Evolutionary conservation across 768 basidiomycete genomes (phyloP), one percentile per base, ranked within the genome.

Genomic region (Chalciporus piperatus): DNA sequence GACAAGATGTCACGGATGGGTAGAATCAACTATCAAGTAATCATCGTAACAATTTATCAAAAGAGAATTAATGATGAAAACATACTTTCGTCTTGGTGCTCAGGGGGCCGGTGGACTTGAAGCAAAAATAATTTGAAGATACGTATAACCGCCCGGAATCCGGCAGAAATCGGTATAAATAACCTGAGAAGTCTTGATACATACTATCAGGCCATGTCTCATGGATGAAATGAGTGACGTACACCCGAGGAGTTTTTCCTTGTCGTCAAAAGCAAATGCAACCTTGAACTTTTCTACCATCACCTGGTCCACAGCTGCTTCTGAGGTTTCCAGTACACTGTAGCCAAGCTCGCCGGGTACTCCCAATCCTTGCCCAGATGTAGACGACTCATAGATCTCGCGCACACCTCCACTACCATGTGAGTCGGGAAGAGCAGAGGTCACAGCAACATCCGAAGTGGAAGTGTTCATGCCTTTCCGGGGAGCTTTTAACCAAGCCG

Each of bases 81-180:
- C 85, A 59, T 60, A 92, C 96, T 74, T 84, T 82, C 12, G 93
- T 98, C 65, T 86, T 89, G 40, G 80, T 75, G 47, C 88, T 81
- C 44, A 96, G 66, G 27, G 89, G 81, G 5, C 92, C 84, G 39
- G 82, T 88, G 5, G 95, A 93, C 64, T 92, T 90, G 81, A 98
- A 99, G 72, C 93, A 97, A 68, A 98, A 88, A 67, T 83, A 87
- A 68, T 90, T 92, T 11, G 82, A 84, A n/a, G 96, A 96, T 54
- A 98, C 80, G 64, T 89, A 98, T 25, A 98, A 78, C 46, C 87
- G 80, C 7, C 96, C 96, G 53, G 78, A 88, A 12, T 96, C 79
- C 0, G 97, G 96, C n/a, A 99, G 68, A 22, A 96, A 76, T 50
- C 96, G 80, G 70, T 85, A 92, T 39, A 98, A 76, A 67, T 92